Percentiles rank a stretch among this genome's conserved stretches.
phyloP scores from a whole-genome alignment of 208 protist species.

The Trypanosomatidae sp. region DNA sequence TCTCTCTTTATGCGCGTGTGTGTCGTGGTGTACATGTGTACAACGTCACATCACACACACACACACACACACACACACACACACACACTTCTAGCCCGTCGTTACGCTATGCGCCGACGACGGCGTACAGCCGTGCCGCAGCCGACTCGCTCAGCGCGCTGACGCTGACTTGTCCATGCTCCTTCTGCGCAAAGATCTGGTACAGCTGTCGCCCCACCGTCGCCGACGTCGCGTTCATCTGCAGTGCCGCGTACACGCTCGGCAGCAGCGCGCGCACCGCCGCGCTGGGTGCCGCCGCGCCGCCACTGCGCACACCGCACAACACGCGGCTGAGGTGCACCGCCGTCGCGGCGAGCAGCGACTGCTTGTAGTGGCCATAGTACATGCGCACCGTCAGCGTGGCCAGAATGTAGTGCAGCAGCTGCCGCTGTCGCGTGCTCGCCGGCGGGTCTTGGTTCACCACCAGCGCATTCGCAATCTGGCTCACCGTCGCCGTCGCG shows the following conservation, averaged over 20 bases:
- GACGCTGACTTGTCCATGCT: slow-evolving; percentile 27
- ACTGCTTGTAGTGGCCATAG: slow-evolving; percentile 32
- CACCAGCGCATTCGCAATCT: slow-evolving; percentile 33
- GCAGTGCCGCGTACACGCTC: no score
- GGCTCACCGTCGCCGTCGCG: slow-evolving; percentile 22
- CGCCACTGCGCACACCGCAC: slow-evolving; percentile 9
- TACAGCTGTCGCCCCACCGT: slow-evolving; percentile 15
- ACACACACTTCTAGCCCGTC: no score
- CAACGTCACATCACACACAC: no score
- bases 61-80: no score
- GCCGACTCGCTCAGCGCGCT: no score
- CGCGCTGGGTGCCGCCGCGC: slow-evolving; percentile 14
- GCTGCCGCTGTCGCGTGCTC: slow-evolving; percentile 17
- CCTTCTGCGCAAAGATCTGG: slow-evolving; percentile 19
- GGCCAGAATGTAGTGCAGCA: slow-evolving; percentile 42
- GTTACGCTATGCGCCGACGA: no score
- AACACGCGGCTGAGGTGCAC: slow-evolving; percentile 39
- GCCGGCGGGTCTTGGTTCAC: slow-evolving; percentile 47
- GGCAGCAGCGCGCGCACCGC: slow-evolving; percentile 23
- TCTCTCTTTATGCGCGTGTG: no score
- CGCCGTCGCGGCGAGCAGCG: slow-evolving; percentile 40
- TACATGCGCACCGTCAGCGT: slow-evolving; percentile 38
- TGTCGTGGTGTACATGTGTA: no score
- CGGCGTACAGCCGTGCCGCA: no score
- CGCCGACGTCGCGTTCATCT: slow-evolving; percentile 5